These are phyloP conservation scores for Lepidium aucheri DNA, from an alignment of 345 rosid species.

Conservation along the genomic window DNA sequence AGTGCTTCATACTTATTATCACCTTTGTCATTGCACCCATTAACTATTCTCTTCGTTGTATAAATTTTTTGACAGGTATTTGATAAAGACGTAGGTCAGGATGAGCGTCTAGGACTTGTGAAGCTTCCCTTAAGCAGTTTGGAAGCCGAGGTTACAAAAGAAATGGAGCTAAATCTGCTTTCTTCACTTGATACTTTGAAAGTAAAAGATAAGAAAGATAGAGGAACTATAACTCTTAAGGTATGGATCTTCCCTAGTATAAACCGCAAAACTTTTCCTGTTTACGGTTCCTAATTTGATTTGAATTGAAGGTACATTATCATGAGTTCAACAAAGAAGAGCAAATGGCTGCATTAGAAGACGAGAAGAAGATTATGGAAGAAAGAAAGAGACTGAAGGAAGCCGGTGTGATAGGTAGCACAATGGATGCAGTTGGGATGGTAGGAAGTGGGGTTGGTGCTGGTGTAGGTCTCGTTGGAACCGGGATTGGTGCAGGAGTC, in stretches of 20 bases:
- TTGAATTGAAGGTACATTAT: constrained; percentile 42
- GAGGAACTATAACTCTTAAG: constrained; percentile 82
- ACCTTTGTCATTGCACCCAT: not conserved
- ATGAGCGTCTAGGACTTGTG: constrained; percentile 75
- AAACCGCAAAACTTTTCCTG: not conserved
- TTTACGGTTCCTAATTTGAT: constrained; percentile 16
- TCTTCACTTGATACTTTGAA: constrained; percentile 89
- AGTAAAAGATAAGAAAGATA: constrained; percentile 91
- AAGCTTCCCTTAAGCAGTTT: constrained; percentile 60
- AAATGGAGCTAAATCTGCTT: constrained; percentile 55
- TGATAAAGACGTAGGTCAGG: constrained; percentile 93
- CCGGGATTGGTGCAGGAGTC: constrained; percentile 66
- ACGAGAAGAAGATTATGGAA: constrained; percentile 80
- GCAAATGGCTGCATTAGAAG: constrained; percentile 73
- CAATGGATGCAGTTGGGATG: constrained; percentile 63
- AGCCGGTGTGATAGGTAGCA: constrained; percentile 92
- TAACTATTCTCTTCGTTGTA: not conserved
- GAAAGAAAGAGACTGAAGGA: constrained; percentile 80
- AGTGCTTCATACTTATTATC: not conserved
- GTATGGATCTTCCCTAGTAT: constrained; percentile 29
- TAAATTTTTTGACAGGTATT: constrained; percentile 47
- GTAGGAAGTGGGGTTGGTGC: constrained; percentile 46
- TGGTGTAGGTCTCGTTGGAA: constrained; percentile 73
- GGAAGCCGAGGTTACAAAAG: constrained; percentile 43
- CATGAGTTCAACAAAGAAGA: constrained; percentile 85